Evolutionary conservation across 345 rosid genomes (phyloP).

Genomic region (Passiflora organensis): DNA sequence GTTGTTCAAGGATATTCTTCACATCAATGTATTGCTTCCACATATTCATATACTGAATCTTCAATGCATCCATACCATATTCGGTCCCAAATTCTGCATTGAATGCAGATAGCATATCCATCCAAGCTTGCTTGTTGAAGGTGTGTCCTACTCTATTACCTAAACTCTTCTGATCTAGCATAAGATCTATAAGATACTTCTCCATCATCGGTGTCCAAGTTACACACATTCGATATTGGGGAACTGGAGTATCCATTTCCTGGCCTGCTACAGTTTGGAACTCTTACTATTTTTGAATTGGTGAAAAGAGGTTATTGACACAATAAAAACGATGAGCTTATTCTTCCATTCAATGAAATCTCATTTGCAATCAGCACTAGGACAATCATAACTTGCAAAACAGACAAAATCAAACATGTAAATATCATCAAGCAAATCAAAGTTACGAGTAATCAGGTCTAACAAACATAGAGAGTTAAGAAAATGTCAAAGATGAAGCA

Average conservation of each 20-base stretch:
- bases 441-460: no score
- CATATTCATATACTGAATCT: conserved; percentile 29
- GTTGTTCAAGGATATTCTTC: conserved; percentile 44
- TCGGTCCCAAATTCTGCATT: conserved; percentile 30
- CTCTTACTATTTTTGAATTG: background rate
- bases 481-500: no score
- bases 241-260: conserved; percentile 16
- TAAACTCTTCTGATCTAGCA: conserved; percentile 34
- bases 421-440: no score
- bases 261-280: background rate
- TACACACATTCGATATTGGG: conserved; percentile 11
- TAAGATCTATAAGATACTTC: conserved; percentile 31
- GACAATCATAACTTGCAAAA: background rate
- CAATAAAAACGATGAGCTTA: background rate
- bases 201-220: conserved; percentile 31
- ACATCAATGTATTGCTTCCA: conserved; percentile 44
- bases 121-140: conserved; percentile 42
- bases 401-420: background rate
- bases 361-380: background rate
- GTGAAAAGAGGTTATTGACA: background rate
- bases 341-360: no score
- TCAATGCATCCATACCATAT: conserved; percentile 30
- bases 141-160: conserved; percentile 42
- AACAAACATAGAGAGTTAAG: no score
- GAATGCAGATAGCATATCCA: conserved; percentile 27